Base-by-base conservation (phyloP, 2,329 filamentous ascomycete species). In the Aureobasidium subglaciale region DNA sequence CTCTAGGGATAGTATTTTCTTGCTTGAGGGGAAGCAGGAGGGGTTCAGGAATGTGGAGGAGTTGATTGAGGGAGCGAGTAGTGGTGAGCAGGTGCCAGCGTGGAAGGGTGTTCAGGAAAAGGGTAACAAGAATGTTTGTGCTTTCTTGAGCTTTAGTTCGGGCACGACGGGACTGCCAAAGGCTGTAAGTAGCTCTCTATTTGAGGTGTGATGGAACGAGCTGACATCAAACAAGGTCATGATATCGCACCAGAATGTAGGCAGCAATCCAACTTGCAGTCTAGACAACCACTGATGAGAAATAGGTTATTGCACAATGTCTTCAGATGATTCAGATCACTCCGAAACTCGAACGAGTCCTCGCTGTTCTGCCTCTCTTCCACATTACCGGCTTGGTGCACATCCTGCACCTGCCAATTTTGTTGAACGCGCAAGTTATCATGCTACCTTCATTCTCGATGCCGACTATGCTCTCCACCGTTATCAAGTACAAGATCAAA, bases 361-460 rank as follows among this genome's bases (percentile, higher is more conserved):
- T 84, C 2, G 80, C 78, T 5, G 79, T 83, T 2, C 69, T 85
- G 13, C 82, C 82, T 0, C 72, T 81, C 29, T 85, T 83, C 67
- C 81, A 84, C 68, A 84, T 84, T 62, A 83, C 81, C 1, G 83
- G 83, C 2, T 74, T 86, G 1, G 78, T 85, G 4, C 81, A 85
- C 62, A 73, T 79, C 34, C 75, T 87, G 58, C 82, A 86, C 63
- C 71, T 86, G 0, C 83, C 84, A 0, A 68, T 86, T 25, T 66
- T 82, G 8, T 70, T 85, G 38, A 86, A 87, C 63, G 81, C 80
- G n/a, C 77, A 85, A 61, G 82, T 86, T 27, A 76, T 82, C 64
- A 84, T 87, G 75, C 74, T 86, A 1, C 80, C 82, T 0, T 67
- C 74, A 5, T 88, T 87, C 68, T 82, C 77, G n/a, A 82, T 85